A percentile compares a stretch with the other conserved stretches of the same genome.
These are phyloP conservation scores for Globisporangium takayamanum DNA, from an alignment of 352 stramenopile species.

Conservation along the genomic window DNA sequence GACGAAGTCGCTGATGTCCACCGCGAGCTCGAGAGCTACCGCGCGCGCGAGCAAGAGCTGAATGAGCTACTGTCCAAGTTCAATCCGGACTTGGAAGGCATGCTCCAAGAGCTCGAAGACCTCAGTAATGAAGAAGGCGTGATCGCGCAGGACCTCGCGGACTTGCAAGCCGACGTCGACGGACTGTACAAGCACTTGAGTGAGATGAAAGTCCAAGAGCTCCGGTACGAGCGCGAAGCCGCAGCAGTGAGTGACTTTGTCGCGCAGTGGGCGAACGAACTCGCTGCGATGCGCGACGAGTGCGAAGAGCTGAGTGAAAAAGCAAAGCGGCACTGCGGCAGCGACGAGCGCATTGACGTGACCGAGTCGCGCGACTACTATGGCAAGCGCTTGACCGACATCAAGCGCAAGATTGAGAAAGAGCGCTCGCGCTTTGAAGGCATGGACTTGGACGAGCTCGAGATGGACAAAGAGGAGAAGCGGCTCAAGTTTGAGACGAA, in stretches of 20 bases:
- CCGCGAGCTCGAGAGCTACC: constrained; percentile 35
- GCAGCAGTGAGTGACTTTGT: constrained; percentile 37
- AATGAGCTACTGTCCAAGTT: constrained; percentile 52
- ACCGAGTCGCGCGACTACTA: constrained; percentile 71
- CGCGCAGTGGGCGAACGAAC: constrained; percentile 39
- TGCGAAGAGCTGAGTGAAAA: constrained; percentile 58
- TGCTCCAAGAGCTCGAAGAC: constrained; percentile 53
- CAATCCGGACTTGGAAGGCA: constrained; percentile 62
- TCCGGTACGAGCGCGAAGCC: constrained; percentile 54
- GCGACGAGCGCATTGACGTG: constrained; percentile 52
- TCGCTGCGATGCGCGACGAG: constrained; percentile 42
- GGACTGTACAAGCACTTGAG: constrained; percentile 69
- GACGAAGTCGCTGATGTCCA: constrained; percentile 52
- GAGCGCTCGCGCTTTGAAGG: constrained; percentile 72
- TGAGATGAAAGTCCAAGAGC: constrained; percentile 62
- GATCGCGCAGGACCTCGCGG: constrained; percentile 40
- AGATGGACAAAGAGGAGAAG: constrained; percentile 70
- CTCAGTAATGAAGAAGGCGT: constrained; percentile 38
- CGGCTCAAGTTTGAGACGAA: constrained; percentile 64
- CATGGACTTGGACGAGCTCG: constrained; percentile 77
- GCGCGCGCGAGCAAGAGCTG: constrained; percentile 39
- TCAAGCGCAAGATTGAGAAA: constrained; percentile 69
- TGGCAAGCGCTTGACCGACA: constrained; percentile 68
- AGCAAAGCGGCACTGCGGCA: constrained; percentile 45
- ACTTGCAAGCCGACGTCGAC: constrained; percentile 58